phyloP scores from a whole-genome alignment of 768 basidiomycete genomes.

The Rhizopogon vesiculosus region DNA sequence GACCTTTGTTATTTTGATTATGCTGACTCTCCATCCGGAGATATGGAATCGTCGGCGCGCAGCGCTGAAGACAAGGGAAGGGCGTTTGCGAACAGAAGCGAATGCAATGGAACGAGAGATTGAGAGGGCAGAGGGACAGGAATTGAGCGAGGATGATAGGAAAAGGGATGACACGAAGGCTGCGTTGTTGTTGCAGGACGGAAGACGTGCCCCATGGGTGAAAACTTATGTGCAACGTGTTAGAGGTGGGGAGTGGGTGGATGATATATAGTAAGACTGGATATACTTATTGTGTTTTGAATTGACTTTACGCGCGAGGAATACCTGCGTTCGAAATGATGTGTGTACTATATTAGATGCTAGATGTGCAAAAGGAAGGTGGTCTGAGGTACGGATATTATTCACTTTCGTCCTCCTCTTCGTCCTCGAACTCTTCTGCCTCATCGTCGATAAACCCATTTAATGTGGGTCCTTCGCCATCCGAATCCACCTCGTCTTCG shows the following conservation, averaged over 20 bases:
- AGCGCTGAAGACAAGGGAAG: conserved; percentile 58
- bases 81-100: conserved; percentile 62
- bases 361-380: neutral
- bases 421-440: conserved; percentile 49
- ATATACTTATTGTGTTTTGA: neutral
- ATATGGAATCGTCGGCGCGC: conserved; percentile 65
- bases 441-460: conserved; percentile 62
- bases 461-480: conserved; percentile 32
- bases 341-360: neutral
- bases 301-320: neutral
- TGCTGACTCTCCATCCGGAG: conserved; percentile 66
- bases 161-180: conserved; percentile 27
- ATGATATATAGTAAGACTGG: conserved; percentile 46
- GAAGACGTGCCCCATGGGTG: conserved; percentile 56
- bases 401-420: conserved; percentile 52
- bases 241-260: conserved; percentile 61
- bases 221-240: conserved; percentile 61
- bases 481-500: conserved; percentile 36
- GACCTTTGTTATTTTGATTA: conserved; percentile 52
- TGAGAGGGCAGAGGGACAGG: conserved; percentile 26
- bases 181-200: conserved; percentile 44
- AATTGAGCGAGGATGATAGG: conserved; percentile 27
- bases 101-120: conserved; percentile 29
- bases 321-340: neutral
- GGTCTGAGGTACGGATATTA: conserved; percentile 6